Percentiles rank a stretch among this genome's conserved stretches.
Evolutionary conservation across 805 yeast species (phyloP).

Genomic region (Myxozyma vanderwaltii): DNA sequence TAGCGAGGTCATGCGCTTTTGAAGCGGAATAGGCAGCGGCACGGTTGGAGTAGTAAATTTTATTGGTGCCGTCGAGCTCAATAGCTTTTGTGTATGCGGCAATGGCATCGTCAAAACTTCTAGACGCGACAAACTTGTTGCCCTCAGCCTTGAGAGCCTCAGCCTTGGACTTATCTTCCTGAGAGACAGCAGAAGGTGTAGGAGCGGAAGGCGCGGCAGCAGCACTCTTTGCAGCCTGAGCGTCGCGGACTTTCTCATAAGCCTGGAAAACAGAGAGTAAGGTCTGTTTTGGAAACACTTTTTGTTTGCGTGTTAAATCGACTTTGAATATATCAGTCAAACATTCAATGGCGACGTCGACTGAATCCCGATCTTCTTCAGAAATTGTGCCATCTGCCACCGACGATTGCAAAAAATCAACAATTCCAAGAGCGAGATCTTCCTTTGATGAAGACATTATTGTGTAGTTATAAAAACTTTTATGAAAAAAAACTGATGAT

Average conservation of each 20-base stretch:
- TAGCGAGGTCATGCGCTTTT: slow-evolving; percentile 73
- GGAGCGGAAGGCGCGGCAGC: slow-evolving; percentile 37
- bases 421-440: slow-evolving; percentile 63
- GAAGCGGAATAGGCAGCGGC: slow-evolving; percentile 93
- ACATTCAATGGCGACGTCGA: slow-evolving; percentile 82
- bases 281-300: slow-evolving; percentile 45
- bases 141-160: slow-evolving; percentile 84
- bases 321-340: slow-evolving; percentile 83
- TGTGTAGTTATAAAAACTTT: no score
- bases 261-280: slow-evolving; percentile 53
- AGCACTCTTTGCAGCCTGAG: slow-evolving; percentile 31
- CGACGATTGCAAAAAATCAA: slow-evolving; percentile 65
- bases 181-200: slow-evolving; percentile 37
- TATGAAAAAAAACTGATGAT: no score
- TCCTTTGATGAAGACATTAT: slow-evolving; percentile 22
- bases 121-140: slow-evolving; percentile 81
- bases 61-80: slow-evolving; percentile 65
- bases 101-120: slow-evolving; percentile 70
- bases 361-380: slow-evolving; percentile 81
- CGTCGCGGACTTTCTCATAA: slow-evolving; percentile 44
- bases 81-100: slow-evolving; percentile 81
- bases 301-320: slow-evolving; percentile 47
- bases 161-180: slow-evolving; percentile 68
- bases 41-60: slow-evolving; percentile 86
- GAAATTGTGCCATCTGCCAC: slow-evolving; percentile 63